Base-by-base conservation (phyloP, 2,329 filamentous ascomycete genomes). In the Aspergillus felis region DNA sequence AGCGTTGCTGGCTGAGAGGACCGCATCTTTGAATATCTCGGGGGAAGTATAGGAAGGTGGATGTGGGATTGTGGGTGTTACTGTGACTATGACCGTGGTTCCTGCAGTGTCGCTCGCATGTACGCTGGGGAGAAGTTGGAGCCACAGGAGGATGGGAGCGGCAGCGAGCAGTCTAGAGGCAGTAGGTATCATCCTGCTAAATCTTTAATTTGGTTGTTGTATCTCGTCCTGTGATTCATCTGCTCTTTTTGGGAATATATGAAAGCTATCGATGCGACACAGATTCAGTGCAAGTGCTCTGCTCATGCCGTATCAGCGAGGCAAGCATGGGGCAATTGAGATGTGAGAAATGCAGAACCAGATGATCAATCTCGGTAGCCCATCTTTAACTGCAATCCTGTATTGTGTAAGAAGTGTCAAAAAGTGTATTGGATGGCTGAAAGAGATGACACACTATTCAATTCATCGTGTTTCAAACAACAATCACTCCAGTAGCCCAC, bases 1-100 rank as follows among this genome's bases (percentile, higher is more conserved):
- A 50, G 78, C 72, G 71, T 92, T 91, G 41, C 85, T 89, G 64
- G 80, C 81, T 69, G 84, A 81, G 54, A 92, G 80, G 25, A 90
- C 74, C n/a, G 84, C 81, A 14, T 71, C 66, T 55, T 75, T 62
- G 70, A 84, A 83, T 3, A 66, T 61, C 1, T 63, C 42, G 5
- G 70, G 66, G n/a, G 73, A 67, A 1, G 76, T 78, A 60, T 81
- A 83, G n/a, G 74, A 74, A 0, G 72, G 57, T 1, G 72, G 67
- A 22, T 65, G 60, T 1, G 71, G 66, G 6, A 63, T 57, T 4
- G 69, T 69, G 20, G 66, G 62, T 6, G 67, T 64, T 20, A 63
- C 63, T n/a, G 66, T 66, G 2, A 65, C 61, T 12, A 65, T 63
- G 17, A 69, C 57, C 38, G 61, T 61, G 9, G 68, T 56, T 22